Conservation (phyloP, 1,284 basidiomycete genomes). For the Trichosporon coremiiforme region DNA sequence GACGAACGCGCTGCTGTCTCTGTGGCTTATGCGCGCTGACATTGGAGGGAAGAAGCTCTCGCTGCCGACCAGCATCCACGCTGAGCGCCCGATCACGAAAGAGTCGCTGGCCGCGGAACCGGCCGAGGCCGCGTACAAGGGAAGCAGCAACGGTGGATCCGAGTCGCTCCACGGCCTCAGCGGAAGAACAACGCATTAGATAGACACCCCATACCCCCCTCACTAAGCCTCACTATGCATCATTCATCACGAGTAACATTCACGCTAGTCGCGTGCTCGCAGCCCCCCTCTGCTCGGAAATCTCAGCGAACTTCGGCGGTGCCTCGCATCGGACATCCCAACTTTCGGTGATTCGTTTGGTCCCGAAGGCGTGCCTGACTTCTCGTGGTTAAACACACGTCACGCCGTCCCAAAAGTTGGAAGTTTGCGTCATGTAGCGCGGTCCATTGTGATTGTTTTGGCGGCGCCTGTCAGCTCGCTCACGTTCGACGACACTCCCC, state of each 20-base stretch:
- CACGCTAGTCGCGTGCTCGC: not conserved
- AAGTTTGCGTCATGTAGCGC: slow-evolving; percentile 9
- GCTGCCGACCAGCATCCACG: slow-evolving; percentile 27
- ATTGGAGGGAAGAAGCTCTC: slow-evolving; percentile 12
- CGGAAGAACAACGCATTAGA: slow-evolving; percentile 25
- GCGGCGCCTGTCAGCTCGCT: not conserved
- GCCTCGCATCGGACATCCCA: not conserved
- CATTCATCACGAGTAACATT: slow-evolving; percentile 23
- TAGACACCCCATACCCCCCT: slow-evolving; percentile 25
- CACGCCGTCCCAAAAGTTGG: slow-evolving; percentile 23
- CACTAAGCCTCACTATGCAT: slow-evolving; percentile 18
- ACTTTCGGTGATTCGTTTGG: slow-evolving; percentile 17
- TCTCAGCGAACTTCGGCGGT: not conserved
- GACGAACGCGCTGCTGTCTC: slow-evolving; percentile 48
- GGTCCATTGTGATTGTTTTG: not conserved
- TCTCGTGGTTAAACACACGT: not conserved
- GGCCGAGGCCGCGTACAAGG: slow-evolving; percentile 18
- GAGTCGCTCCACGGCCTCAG: slow-evolving; percentile 28
- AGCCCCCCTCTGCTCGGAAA: not conserved
- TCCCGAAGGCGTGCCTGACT: slow-evolving; percentile 12
- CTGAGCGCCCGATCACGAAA: slow-evolving; percentile 22
- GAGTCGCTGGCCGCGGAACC: not conserved
- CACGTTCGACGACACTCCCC: not conserved
- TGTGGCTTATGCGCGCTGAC: slow-evolving; percentile 47
- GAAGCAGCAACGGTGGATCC: slow-evolving; percentile 22